Evolutionary conservation across 2,329 filamentous ascomycete species (phyloP), one percentile per base, ranked within the genome.

Genomic region (Lachnellula cervina): DNA sequence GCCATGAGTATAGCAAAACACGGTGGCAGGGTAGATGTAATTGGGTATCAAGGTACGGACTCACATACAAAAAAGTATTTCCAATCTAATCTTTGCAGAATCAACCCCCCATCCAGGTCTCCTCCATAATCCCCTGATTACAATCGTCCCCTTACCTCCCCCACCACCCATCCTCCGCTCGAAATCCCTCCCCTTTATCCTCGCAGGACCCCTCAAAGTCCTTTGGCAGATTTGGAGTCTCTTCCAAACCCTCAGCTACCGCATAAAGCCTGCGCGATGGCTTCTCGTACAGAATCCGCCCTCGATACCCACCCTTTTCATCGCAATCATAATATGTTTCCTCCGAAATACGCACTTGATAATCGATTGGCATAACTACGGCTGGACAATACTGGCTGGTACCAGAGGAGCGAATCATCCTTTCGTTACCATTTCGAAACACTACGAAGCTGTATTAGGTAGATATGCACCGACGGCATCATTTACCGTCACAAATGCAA

Each of bases 361-460:
- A 58, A 88, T 97, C 54, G 94, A 99, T 76, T 99, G 94, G 94
- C 94, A 99, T 76, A 99, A 99, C 73, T 97, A 97, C 72, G 94
- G 93, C 64, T 96, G 93, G 79, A 93, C 90, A 8, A 96, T 99
- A 64, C 82, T 99, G 3, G 88, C 81, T 5, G 77, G 81, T 48
- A 82, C 80, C 49, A 74, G 77, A 23, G 78, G 82, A 42, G 61
- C 73, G 2, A 71, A 69, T 5, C 89, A 95, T 67, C 87, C 87
- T 0, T 80, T 97, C n/a, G 90, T 97, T 8, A 78, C 74, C 28
- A 69, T 95, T 8, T 89, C 93, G 23, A 84, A 84, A 60, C 78
- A 79, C 68, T 97, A 97, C 68, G 94, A 99, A 73, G 80, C 77
- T 38, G 70, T 79, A 14, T 82, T 96, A 42, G 87, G 89, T 49